These are phyloP conservation scores for Plasmodium billcollinsi DNA, from an alignment of 169 alveolate species.

Conservation along the genomic window DNA sequence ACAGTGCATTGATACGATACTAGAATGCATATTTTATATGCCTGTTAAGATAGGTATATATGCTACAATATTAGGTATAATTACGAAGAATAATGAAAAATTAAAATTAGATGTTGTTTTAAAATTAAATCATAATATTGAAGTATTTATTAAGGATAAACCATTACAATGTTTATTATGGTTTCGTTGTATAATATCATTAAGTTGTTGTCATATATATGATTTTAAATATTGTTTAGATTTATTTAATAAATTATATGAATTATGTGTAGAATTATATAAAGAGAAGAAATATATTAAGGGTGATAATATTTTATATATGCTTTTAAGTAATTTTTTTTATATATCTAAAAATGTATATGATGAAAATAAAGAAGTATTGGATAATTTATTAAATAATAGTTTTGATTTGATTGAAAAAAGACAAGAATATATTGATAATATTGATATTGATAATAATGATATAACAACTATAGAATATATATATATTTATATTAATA, in stretches of 20 bases:
- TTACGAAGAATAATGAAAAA: slow-evolving; percentile 61
- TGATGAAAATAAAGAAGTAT: slow-evolving; percentile 49
- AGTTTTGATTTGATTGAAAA: slow-evolving; percentile 65
- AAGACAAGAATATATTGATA: slow-evolving; percentile 62
- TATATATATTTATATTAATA: slow-evolving; percentile 58
- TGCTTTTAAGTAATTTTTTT: slow-evolving; percentile 75
- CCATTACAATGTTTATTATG: slow-evolving; percentile 56
- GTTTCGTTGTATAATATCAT: slow-evolving; percentile 68
- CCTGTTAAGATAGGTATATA: slow-evolving; percentile 74
- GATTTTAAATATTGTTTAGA: slow-evolving; percentile 53
- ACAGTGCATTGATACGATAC: slow-evolving; percentile 54
- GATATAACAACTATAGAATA: slow-evolving; percentile 57
- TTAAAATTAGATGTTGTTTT: slow-evolving; percentile 44
- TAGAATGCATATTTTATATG: slow-evolving; percentile 75
- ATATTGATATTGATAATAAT: slow-evolving; percentile 67
- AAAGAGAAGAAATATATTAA: slow-evolving; percentile 57
- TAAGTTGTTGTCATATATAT: slow-evolving; percentile 63
- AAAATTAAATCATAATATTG: slow-evolving; percentile 73
- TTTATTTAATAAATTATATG: slow-evolving; percentile 44
- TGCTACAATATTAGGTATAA: slow-evolving; percentile 73
- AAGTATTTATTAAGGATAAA: slow-evolving; percentile 56
- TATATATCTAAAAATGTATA: slow-evolving; percentile 68
- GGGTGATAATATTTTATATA: slow-evolving; percentile 60
- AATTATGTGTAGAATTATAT: slow-evolving; percentile 53
- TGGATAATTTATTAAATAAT: slow-evolving; percentile 34